A percentile compares a stretch with the other conserved stretches of the same genome.
Conservation (phyloP, 2,329 filamentous ascomycete species). For the Colletotrichum shisoi region DNA sequence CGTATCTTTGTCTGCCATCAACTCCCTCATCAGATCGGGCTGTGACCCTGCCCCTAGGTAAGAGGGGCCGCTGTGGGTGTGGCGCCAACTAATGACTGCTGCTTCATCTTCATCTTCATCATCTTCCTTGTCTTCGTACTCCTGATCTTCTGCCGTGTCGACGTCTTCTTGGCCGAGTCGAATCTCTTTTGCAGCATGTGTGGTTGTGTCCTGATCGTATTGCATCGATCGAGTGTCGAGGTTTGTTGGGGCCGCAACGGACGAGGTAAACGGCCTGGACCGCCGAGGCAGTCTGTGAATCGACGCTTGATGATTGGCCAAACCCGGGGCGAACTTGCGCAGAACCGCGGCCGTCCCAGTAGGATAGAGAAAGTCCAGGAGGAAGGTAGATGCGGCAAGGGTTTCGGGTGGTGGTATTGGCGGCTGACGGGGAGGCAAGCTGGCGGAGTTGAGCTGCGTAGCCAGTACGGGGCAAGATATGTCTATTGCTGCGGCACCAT, state of each 20-base stretch:
- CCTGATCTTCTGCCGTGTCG: not conserved
- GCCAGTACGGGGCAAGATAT: slow-evolving; percentile 51
- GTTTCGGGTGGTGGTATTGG: slow-evolving; percentile 43
- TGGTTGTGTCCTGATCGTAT: not conserved
- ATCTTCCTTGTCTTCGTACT: not conserved
- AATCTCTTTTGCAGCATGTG: not conserved
- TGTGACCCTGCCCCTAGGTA: slow-evolving; percentile 27
- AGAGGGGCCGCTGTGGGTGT: slow-evolving; percentile 35
- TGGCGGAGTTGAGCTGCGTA: slow-evolving; percentile 41
- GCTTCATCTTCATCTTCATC: slow-evolving; percentile 5
- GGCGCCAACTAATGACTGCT: not conserved
- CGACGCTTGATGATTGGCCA: slow-evolving; percentile 38
- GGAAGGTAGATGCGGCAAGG: slow-evolving; percentile 57
- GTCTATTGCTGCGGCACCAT: slow-evolving; percentile 61
- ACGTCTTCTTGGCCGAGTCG: not conserved
- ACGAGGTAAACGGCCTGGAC: slow-evolving; percentile 44
- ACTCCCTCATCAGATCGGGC: slow-evolving; percentile 37
- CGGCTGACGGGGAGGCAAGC: slow-evolving; percentile 40
- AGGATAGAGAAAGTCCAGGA: slow-evolving; percentile 66
- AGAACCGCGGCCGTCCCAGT: slow-evolving; percentile 54
- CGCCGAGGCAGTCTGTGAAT: slow-evolving; percentile 32
- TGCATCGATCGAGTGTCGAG: not conserved
- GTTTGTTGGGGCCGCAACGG: slow-evolving; percentile 19
- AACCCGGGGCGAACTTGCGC: slow-evolving; percentile 47
- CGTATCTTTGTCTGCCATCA: slow-evolving; percentile 43